Conservation (phyloP, 495 filamentous ascomycete species). For the Lasiosphaeria ovina region DNA sequence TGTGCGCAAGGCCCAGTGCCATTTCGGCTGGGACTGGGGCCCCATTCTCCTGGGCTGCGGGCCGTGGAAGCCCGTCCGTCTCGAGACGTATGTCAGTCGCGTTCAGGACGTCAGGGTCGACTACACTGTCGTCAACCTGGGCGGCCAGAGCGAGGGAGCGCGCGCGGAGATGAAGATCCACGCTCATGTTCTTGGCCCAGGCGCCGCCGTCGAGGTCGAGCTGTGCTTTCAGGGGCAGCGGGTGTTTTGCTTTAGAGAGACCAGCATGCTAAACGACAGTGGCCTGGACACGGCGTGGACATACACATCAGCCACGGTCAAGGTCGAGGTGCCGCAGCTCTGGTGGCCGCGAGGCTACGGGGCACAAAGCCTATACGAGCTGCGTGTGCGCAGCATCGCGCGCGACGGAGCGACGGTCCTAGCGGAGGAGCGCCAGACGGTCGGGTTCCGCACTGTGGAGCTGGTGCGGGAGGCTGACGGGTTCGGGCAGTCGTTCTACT, state of each 20-base stretch:
- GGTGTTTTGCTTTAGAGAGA: background rate
- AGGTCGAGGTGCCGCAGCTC: constrained; percentile 35
- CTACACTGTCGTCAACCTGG: constrained; percentile 38
- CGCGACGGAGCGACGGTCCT: constrained; percentile 25
- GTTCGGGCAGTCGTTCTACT: constrained; percentile 66
- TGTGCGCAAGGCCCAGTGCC: constrained; percentile 48
- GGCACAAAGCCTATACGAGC: constrained; percentile 57
- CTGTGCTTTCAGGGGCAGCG: background rate
- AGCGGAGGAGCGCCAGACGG: constrained; percentile 43
- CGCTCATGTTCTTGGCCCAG: constrained; percentile 22
- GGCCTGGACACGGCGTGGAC: background rate
- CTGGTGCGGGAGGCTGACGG: constrained; percentile 58
- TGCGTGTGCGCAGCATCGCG: constrained; percentile 47
- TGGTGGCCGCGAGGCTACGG: constrained; percentile 59
- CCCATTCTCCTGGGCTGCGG: constrained; percentile 69
- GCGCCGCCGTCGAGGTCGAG: constrained; percentile 6
- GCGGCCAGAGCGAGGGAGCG: background rate
- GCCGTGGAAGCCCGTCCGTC: constrained; percentile 65
- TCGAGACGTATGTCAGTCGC: constrained; percentile 60
- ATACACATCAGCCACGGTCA: constrained; percentile 8
- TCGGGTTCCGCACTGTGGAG: constrained; percentile 63
- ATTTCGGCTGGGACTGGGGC: constrained; percentile 78
- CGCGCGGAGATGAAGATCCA: constrained; percentile 42
- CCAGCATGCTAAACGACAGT: background rate
- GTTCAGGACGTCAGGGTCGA: constrained; percentile 56